Percentiles rank a stretch among this genome's conserved stretches.
phyloP scores from a whole-genome alignment of 2,329 filamentous ascomycete genomes.

The Neopestalotiopsis sp. region DNA sequence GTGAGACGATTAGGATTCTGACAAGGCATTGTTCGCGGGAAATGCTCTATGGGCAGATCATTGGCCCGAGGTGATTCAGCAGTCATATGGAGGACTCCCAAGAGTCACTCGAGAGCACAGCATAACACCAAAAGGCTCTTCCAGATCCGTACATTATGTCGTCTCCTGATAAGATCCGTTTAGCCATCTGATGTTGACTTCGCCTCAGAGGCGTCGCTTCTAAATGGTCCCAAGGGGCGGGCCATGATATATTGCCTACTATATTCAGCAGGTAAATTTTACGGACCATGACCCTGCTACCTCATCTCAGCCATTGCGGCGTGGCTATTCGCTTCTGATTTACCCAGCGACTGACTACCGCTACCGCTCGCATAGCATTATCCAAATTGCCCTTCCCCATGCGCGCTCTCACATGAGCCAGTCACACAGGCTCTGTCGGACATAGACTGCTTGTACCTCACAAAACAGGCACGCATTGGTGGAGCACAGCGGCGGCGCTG shows the following conservation, averaged over 20 bases:
- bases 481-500: conserved; percentile 26
- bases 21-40: not conserved
- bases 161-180: not conserved
- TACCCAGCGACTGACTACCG: not conserved
- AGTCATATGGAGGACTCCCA: not conserved
- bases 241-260: conserved; percentile 1
- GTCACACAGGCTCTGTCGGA: conserved; percentile 9
- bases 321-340: not conserved
- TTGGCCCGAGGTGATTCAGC: not conserved
- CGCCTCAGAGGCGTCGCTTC: not conserved
- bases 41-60: not conserved
- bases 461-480: conserved; percentile 16
- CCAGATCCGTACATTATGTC: not conserved
- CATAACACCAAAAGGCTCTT: too few relatives aligned
- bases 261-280: conserved; percentile 3
- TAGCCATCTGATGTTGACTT: not conserved
- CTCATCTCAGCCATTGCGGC: not conserved
- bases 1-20: not conserved
- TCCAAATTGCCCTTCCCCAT: not conserved
- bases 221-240: not conserved
- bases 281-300: not conserved
- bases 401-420: not conserved
- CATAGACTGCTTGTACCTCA: conserved; percentile 5
- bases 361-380: not conserved
- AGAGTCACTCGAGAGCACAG: not conserved